phyloP scores from a whole-genome alignment of 176 grass and related monocot genomes.

The Rhynchospora pubera region DNA sequence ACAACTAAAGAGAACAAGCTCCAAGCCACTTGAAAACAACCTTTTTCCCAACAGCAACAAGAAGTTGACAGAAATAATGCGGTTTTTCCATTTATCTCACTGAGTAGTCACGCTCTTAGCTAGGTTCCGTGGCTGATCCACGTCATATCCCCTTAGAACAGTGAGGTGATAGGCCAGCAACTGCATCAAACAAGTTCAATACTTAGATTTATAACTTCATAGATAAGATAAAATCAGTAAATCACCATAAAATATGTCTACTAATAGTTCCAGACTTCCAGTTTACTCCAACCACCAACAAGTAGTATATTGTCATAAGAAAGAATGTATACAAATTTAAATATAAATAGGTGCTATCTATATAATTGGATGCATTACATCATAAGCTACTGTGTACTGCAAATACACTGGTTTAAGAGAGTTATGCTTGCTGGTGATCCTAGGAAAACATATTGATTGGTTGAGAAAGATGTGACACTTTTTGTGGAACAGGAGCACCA shows the following conservation, averaged over 20 bases:
- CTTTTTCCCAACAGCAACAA: not conserved
- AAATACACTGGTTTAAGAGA: not conserved
- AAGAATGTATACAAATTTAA: not conserved
- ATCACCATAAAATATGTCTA: not conserved
- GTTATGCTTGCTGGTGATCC: not conserved
- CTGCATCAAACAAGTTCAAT: slow-evolving; percentile 9
- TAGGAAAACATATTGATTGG: not conserved
- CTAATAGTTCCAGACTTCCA: not conserved
- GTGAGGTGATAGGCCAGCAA: slow-evolving; percentile 47
- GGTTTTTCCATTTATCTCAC: slow-evolving; percentile 2
- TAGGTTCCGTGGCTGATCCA: slow-evolving; percentile 49
- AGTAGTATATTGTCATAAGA: not conserved
- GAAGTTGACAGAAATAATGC: not conserved
- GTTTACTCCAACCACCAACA: not conserved
- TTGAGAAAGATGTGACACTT: not conserved
- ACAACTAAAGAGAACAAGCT: not conserved
- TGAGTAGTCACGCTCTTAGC: slow-evolving; percentile 48
- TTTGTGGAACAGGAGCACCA: not conserved
- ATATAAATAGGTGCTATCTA: not conserved
- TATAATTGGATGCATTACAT: not conserved
- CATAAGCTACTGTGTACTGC: not conserved
- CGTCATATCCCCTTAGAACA: slow-evolving; percentile 38
- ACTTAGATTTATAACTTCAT: not conserved
- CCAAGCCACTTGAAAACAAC: not conserved
- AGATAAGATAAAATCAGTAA: not conserved